phyloP scores from a whole-genome alignment of 345 rosid genomes.

The Camelina hispida region DNA sequence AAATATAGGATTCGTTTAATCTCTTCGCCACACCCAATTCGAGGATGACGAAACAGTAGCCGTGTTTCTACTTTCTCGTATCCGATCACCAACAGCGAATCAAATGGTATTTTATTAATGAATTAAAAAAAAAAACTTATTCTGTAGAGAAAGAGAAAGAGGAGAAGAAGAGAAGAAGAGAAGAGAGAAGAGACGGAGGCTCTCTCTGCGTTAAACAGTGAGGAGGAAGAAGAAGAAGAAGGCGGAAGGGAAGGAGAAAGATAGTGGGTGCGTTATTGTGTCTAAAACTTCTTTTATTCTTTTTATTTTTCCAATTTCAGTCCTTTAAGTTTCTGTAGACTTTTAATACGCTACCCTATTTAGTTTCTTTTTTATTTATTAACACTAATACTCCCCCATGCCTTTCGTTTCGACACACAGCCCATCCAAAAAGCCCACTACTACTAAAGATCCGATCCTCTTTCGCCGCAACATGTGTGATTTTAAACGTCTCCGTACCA shows the following conservation, averaged over 20 bases:
- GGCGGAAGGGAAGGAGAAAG: constrained; percentile 34
- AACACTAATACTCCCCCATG: neutral
- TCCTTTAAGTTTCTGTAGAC: neutral
- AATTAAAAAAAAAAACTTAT: neutral
- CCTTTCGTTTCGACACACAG: constrained; percentile 4
- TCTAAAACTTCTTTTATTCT: constrained; percentile 35
- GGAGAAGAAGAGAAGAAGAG: neutral
- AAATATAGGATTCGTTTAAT: constrained; percentile 27
- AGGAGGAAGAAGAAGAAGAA: constrained; percentile 16
- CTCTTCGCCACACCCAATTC: neutral
- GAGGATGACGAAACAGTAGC: constrained; percentile 7
- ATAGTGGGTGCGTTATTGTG: constrained; percentile 48
- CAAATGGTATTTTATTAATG: neutral
- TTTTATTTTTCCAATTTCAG: neutral
- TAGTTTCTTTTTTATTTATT: neutral
- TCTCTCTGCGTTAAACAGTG: constrained; percentile 46
- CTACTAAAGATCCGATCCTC: neutral
- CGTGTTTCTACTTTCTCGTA: constrained; percentile 23
- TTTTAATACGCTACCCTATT: neutral
- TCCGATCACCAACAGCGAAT: constrained; percentile 17
- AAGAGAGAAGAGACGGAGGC: constrained; percentile 29
- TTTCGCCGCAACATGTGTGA: constrained; percentile 20
- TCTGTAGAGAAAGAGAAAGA: constrained; percentile 5
- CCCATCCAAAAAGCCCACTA: constrained; percentile 37
- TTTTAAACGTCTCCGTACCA: constrained; percentile 28